Conservation (phyloP, 192 early-diverging fungal species). For the Dissophora ornata region DNA sequence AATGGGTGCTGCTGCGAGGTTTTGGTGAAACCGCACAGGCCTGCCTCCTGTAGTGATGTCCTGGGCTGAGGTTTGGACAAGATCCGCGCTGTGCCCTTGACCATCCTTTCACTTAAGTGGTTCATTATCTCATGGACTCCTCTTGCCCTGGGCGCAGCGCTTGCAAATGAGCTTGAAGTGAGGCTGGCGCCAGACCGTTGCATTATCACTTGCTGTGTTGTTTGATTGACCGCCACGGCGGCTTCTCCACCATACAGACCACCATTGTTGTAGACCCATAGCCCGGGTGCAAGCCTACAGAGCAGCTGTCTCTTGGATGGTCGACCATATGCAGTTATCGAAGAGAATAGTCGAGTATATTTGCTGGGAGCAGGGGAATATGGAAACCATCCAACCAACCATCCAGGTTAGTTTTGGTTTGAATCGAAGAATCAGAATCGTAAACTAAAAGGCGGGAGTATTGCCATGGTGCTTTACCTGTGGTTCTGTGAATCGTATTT, state of each 20-base stretch:
- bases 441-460: neutral
- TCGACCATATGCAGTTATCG: constrained; percentile 12
- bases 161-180: neutral
- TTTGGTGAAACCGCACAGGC: constrained; percentile 5
- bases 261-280: constrained; percentile 52
- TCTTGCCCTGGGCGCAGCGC: constrained; percentile 3
- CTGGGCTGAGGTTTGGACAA: constrained; percentile 31
- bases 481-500: neutral
- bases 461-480: constrained; percentile 4
- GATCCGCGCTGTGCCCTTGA: constrained; percentile 31
- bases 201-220: constrained; percentile 49
- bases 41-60: constrained; percentile 16
- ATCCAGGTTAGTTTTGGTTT: too few relatives aligned
- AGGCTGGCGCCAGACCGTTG: constrained; percentile 31
- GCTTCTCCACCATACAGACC: constrained; percentile 45
- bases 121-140: constrained; percentile 31
- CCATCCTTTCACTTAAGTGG: constrained; percentile 29
- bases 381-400: too few relatives aligned
- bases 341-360: constrained; percentile 22
- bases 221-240: constrained; percentile 49
- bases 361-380: neutral
- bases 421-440: too few relatives aligned
- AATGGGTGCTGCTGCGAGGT: neutral
- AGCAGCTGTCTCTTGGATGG: constrained; percentile 34
- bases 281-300: constrained; percentile 40